Evolutionary conservation across 805 yeast species (phyloP).

Genomic region (Ogataea polymorpha): DNA sequence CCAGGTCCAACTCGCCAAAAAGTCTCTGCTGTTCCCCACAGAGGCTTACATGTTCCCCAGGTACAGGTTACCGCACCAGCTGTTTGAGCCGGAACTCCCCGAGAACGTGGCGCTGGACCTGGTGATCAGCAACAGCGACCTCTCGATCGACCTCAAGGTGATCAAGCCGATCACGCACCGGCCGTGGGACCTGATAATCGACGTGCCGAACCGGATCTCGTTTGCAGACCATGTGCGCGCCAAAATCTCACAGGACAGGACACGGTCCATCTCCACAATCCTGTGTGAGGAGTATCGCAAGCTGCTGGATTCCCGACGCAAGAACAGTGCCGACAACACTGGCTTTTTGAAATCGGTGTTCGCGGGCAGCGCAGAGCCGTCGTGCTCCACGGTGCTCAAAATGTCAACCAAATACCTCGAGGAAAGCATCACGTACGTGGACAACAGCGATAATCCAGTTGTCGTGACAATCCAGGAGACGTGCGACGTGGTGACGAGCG

Average conservation of each 20-base stretch:
- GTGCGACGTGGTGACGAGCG: slow-evolving; percentile 60
- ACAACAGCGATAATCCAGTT: slow-evolving; percentile 30
- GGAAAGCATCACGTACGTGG: slow-evolving; percentile 58
- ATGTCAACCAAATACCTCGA: slow-evolving; percentile 53
- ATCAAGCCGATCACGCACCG: slow-evolving; percentile 46
- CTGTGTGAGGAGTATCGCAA: slow-evolving; percentile 39
- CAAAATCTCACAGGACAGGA: slow-evolving; percentile 46
- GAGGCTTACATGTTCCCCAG: slow-evolving; percentile 57
- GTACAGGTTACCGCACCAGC: slow-evolving; percentile 37
- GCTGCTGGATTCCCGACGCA: slow-evolving; percentile 27
- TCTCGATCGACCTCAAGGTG: slow-evolving; percentile 56
- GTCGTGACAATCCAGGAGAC: slow-evolving; percentile 64
- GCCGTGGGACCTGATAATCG: slow-evolving; percentile 63
- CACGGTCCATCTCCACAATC: slow-evolving; percentile 37
- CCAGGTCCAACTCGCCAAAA: slow-evolving; percentile 35
- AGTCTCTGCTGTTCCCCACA: slow-evolving; percentile 48
- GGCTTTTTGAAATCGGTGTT: slow-evolving; percentile 25
- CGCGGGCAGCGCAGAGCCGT: slow-evolving; percentile 25
- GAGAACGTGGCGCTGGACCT: slow-evolving; percentile 52
- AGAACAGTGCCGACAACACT: slow-evolving; percentile 5
- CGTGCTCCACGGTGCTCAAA: slow-evolving; percentile 34
- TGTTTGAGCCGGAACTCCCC: slow-evolving; percentile 48
- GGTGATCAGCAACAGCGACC: slow-evolving; percentile 57
- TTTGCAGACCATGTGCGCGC: slow-evolving; percentile 58
- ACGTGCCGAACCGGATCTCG: slow-evolving; percentile 40